Conservation (phyloP, 257 asterid genomes). For the Solanum microdontum region DNA sequence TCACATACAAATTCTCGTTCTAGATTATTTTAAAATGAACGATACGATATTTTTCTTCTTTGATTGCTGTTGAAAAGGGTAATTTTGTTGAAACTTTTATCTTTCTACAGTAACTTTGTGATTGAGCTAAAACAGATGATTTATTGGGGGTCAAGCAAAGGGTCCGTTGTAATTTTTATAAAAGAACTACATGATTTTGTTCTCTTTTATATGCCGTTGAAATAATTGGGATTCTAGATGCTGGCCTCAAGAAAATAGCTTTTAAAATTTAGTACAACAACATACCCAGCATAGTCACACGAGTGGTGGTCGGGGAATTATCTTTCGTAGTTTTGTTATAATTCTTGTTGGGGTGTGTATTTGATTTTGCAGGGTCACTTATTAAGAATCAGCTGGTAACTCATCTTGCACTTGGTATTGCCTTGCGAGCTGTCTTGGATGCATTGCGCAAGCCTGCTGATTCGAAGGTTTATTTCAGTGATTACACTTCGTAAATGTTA, state of each 20-base stretch:
- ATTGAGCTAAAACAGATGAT: not conserved
- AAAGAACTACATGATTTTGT: not conserved
- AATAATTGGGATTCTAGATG: not conserved
- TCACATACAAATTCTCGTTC: not conserved
- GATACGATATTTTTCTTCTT: not conserved
- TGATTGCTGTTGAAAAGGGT: not conserved
- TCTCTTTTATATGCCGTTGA: not conserved
- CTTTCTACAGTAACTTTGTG: not conserved
- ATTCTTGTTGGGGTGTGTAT: not conserved
- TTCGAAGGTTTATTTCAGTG: slow-evolving; percentile 51
- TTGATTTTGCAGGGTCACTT: slow-evolving; percentile 55
- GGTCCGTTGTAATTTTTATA: not conserved
- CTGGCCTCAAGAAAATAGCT: not conserved
- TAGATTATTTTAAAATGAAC: not conserved
- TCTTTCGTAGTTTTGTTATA: not conserved
- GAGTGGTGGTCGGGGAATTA: not conserved
- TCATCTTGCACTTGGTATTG: slow-evolving; percentile 85
- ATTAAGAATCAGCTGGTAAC: slow-evolving; percentile 94
- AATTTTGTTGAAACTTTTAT: not conserved
- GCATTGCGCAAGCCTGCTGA: slow-evolving; percentile 89
- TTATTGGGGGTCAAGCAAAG: not conserved
- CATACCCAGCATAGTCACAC: not conserved
- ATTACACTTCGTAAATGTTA: not conserved
- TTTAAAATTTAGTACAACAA: not conserved
- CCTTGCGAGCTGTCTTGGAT: slow-evolving; percentile 87